Evolutionary conservation across 176 grass and related monocot genomes (phyloP), one percentile per base, ranked within the genome.

Genomic region (Bromus sterilis): DNA sequence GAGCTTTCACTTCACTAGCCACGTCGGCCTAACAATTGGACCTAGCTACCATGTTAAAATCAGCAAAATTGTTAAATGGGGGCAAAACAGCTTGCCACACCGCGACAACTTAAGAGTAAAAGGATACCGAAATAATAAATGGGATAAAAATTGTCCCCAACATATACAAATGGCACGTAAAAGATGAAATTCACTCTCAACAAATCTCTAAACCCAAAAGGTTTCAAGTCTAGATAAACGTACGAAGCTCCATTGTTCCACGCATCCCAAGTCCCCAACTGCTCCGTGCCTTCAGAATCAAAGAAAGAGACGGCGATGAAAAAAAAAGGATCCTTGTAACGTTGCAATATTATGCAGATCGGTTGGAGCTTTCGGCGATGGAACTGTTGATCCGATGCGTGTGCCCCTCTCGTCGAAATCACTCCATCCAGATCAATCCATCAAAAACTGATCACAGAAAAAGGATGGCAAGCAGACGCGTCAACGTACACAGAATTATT

Each of bases 351-450:
- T 24, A 25, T 82, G 67, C 23, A 84, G 82, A 67, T 70, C 34
- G 56, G 7, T 23, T 65, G 74, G 28, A 83, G 66, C 58, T 82
- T 87, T 78, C 79, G 35, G 56, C n/a, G 86, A 83, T 26, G 44
- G 42, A 75, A 88, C 74, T 83, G 56, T 29, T 83, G 37, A 84
- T 75, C 87, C 49, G 23, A 79, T 39, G 67, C 56, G 13, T 8
- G 23, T 8, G 23, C 39, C 67, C 80, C 68, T 35, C 46, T 84
- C 59, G 25, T 72, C 41, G 1, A 72, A 72, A 40, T 64, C 36
- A 36, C 28, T 51, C 55, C 57, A 83, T 51, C 49, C 35, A 25
- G 35, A 68, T 68, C 35, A 56, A 65, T 76, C 55, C 44, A 40
- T 62, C 53, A 30, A 21, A 21, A 21, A 23, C 56, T 73, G 20